Percentiles rank a stretch among this genome's conserved stretches.
phyloP scores from a whole-genome alignment of 2,329 filamentous ascomycete species.

The Nigrospora osmanthi region DNA sequence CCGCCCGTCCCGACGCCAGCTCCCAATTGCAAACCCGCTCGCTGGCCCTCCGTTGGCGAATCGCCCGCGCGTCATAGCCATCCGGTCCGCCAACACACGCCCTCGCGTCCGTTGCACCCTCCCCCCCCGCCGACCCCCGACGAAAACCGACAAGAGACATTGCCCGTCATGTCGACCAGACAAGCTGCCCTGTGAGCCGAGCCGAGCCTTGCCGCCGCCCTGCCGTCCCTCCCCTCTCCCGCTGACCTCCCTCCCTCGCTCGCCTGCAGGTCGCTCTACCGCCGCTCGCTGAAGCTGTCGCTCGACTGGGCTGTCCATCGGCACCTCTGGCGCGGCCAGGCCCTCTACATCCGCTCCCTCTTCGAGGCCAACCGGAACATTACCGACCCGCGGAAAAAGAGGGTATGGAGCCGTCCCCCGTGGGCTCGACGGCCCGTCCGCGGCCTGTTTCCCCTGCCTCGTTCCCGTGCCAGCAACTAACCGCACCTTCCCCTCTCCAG shows the following conservation, averaged over 20 bases:
- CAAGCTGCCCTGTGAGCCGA: constrained; percentile 45
- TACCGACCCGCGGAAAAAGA: constrained; percentile 76
- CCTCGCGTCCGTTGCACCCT: no score
- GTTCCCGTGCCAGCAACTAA: constrained; percentile 5
- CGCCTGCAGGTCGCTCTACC: constrained; percentile 63
- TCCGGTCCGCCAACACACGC: no score
- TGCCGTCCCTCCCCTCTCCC: no score
- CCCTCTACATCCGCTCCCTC: constrained; percentile 86
- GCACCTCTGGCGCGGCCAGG: constrained; percentile 90
- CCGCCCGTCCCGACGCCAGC: no score
- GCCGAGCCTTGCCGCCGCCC: background rate
- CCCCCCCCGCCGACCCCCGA: no score
- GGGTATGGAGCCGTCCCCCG: constrained; percentile 43
- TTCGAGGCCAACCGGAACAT: constrained; percentile 91
- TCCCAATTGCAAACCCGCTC: no score
- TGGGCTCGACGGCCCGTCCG: no score
- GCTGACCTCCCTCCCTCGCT: no score
- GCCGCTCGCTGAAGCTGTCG: constrained; percentile 84
- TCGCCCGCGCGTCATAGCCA: no score
- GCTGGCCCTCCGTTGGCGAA: no score
- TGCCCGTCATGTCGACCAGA: constrained; percentile 33
- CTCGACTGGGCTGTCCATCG: constrained; percentile 94
- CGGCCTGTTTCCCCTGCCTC: background rate
- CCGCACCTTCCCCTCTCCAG: constrained; percentile 35
- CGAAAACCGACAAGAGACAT: background rate